Evolutionary conservation across 2,329 filamentous ascomycete genomes (phyloP), one percentile per base, ranked within the genome.

Genomic region (Penicillium aurantiogriseum): DNA sequence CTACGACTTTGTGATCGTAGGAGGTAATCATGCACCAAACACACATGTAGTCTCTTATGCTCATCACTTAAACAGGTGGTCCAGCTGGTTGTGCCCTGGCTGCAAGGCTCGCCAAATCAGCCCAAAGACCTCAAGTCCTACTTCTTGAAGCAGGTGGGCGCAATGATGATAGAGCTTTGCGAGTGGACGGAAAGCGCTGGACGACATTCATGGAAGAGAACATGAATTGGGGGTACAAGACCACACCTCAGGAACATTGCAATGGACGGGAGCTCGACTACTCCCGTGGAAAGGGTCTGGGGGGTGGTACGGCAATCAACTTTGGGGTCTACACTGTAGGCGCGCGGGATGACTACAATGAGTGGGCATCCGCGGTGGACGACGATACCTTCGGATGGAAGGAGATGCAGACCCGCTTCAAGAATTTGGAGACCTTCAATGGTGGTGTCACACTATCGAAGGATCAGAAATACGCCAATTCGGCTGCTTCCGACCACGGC

Each of bases 41-140:
- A 39, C 38, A 7, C 31, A 29, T 38, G 33, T 21, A 11, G 17
- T 27, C 15, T 21, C 42, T 17, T 25, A 31, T 15, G 5, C 19
- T 45, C 5, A 35, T 27, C 19, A 25, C 13, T n/a, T 33, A 13
- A 40, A 42, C 57, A 85, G 84, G 78, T 59, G 85, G 86, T n/a
- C 82, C 86, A 2, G 79, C 86, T 8, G 86, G 86, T 8, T 81
- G 81, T 48, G 74, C 81, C 1, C 67, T 88, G 15, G 85, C 86
- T 0, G 72, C 80, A 1, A 73, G 76, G 0, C 79, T 88, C 4
- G 79, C 83, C 2, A 70, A 75, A 19, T 74, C 81, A 0, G 38
- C 75, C 0, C 75, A 76, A 36, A 75, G 71, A 9, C 85, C 85
- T 0, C 76, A 68, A 0, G 80, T 88, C 1, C 78, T 88, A 2